A percentile compares a stretch with the other conserved stretches of the same genome.
phyloP scores from a whole-genome alignment of 169 alveolate genomes.

The Blepharisma undulans region DNA sequence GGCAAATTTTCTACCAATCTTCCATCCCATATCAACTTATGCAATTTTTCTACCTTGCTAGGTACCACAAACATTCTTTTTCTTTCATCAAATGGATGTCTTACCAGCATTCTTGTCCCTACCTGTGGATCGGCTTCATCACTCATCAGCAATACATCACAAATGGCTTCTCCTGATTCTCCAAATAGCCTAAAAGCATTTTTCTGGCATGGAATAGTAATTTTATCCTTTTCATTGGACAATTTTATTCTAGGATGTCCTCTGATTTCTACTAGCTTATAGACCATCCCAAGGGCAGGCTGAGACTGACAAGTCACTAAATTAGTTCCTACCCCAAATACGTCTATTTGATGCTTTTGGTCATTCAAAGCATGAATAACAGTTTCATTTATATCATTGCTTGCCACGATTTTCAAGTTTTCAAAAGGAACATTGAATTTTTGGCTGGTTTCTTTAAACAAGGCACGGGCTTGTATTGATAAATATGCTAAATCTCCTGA shows the following conservation, averaged over 20 bases:
- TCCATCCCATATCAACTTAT: conserved; percentile 11
- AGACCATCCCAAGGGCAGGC: conserved; percentile 93
- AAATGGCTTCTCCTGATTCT: conserved; percentile 55
- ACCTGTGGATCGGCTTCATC: conserved; percentile 18
- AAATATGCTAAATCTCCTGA: conserved; percentile 88
- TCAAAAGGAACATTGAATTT: conserved; percentile 44
- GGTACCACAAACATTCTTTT: conserved; percentile 37
- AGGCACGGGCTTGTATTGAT: conserved; percentile 64
- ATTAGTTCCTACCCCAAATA: conserved; percentile 92
- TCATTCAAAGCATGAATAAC: conserved; percentile 48
- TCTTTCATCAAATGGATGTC: conserved; percentile 34
- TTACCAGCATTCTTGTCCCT: neutral
- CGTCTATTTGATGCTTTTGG: conserved; percentile 86
- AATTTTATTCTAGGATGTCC: conserved; percentile 87
- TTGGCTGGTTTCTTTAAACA: conserved; percentile 59
- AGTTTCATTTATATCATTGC: conserved; percentile 89
- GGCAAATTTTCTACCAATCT: neutral
- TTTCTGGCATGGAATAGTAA: conserved; percentile 86
- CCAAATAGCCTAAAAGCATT: conserved; percentile 77
- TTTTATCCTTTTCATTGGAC: conserved; percentile 86
- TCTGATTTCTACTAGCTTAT: conserved; percentile 87
- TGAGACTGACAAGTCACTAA: conserved; percentile 92
- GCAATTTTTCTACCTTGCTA: conserved; percentile 4
- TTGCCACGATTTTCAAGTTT: conserved; percentile 74
- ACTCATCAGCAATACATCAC: conserved; percentile 45